Base-by-base conservation (phyloP, 768 basidiomycete species). In the Suillus cothurnatus region DNA sequence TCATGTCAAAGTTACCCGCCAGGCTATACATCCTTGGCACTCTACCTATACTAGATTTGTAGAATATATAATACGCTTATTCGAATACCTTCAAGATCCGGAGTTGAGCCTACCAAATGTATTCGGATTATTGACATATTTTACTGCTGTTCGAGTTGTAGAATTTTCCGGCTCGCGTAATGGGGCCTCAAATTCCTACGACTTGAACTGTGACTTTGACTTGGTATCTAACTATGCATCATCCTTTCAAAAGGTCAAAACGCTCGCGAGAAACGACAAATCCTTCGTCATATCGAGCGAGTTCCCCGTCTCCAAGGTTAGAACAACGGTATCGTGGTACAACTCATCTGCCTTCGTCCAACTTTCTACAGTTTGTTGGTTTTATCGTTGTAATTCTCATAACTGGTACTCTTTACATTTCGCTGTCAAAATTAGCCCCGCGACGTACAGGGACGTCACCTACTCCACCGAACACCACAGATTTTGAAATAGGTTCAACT, bases 391-490 rank as follows among this genome's bases (percentile, higher is more conserved):
- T 2, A 28, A 66, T 64, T 1, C 66, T 74, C 38, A 38, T 72
- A 31, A 69, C 65, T 26, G n/a, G 72, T 38, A 61, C 69, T 23
- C 73, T 76, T 62, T 76, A 72, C 53, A 34, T 71, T 38, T 38
- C 67, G 6, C 61, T 74, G 17, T 68, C 69, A 61, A 63, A 76
- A 15, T 28, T 69, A 26, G 69, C 68, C 11, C 59, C 61, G 58
- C 60, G 65, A 21, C 23, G 21, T 56, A 39, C 43, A 66, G 5
- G 60, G 58, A 8, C 61, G 8, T 59, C 38, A 21, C 7, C n/a
- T 50, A 61, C 50, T 41, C 38, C 23, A 58, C 17, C 12, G 6
- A 26, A 38, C 28, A 31, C 41, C 5, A 12, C n/a, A 23, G 34
- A 52, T 52, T 14, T 55, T 12, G 36, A 21, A 17, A 38, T 21